Percentiles rank a stretch among this genome's conserved stretches.
These are phyloP conservation scores for Podosphaera xanthii DNA, from an alignment of 2,329 filamentous ascomycete genomes.

Conservation along the genomic window DNA sequence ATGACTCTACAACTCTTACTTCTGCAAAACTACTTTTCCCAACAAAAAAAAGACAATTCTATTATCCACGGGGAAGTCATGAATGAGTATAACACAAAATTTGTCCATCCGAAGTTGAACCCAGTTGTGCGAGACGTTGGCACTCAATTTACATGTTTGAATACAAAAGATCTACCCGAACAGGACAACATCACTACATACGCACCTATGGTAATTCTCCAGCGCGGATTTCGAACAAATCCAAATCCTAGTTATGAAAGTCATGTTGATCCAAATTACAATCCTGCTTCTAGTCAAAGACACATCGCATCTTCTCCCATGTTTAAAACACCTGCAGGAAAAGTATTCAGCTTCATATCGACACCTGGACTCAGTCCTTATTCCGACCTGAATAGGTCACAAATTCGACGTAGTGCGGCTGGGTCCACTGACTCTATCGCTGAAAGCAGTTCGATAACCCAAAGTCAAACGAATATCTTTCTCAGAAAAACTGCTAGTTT, in stretches of 20 bases:
- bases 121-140: slow-evolving; percentile 56
- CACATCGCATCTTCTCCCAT: slow-evolving; percentile 17
- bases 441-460: slow-evolving; percentile 61
- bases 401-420: slow-evolving; percentile 23
- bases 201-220: slow-evolving; percentile 30
- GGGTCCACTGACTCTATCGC: slow-evolving; percentile 10
- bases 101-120: slow-evolving; percentile 73
- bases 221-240: slow-evolving; percentile 56
- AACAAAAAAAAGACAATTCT: slow-evolving; percentile 64
- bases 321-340: slow-evolving; percentile 16
- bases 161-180: not conserved
- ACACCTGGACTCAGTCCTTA: slow-evolving; percentile 16
- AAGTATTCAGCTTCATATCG: slow-evolving; percentile 19
- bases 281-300: slow-evolving; percentile 12
- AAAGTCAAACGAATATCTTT: slow-evolving; percentile 59
- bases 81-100: slow-evolving; percentile 90
- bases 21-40: slow-evolving; percentile 50
- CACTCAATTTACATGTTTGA: slow-evolving; percentile 37
- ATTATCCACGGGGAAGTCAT: slow-evolving; percentile 82
- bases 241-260: slow-evolving; percentile 62
- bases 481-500: slow-evolving; percentile 53
- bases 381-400: slow-evolving; percentile 28
- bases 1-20: slow-evolving; percentile 57
- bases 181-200: not conserved
- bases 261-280: slow-evolving; percentile 45